Percentiles rank a stretch among this genome's conserved stretches.
Conservation (phyloP, 2,329 filamentous ascomycete genomes). For the Drechslerella coelobrocha region DNA sequence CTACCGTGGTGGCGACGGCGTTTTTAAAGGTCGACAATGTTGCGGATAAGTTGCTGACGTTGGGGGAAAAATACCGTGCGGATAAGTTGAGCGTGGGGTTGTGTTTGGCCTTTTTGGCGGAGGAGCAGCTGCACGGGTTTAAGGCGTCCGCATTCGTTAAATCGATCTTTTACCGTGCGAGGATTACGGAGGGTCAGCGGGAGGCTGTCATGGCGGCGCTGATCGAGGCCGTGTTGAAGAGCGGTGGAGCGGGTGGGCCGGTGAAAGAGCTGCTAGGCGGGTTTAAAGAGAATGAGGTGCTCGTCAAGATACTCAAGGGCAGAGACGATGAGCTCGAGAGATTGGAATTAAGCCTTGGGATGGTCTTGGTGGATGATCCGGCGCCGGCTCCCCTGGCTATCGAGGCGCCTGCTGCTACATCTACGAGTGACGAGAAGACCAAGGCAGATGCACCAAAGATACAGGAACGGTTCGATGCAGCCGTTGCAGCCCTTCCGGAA, state of each 20-base stretch:
- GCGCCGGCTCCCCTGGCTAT: constrained; percentile 63
- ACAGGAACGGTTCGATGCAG: constrained; percentile 34
- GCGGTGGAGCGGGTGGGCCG: constrained; percentile 63
- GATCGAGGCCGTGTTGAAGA: constrained; percentile 67
- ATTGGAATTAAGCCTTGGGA: constrained; percentile 76
- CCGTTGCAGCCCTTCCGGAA: constrained; percentile 50
- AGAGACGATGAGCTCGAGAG: constrained; percentile 75
- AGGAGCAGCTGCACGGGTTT: constrained; percentile 56
- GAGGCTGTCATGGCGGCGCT: constrained; percentile 71
- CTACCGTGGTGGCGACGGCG: constrained; percentile 72
- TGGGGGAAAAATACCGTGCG: constrained; percentile 71
- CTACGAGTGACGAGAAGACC: constrained; percentile 55
- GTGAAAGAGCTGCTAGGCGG: constrained; percentile 72
- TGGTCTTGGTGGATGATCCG: constrained; percentile 68
- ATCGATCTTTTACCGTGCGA: constrained; percentile 66
- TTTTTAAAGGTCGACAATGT: constrained; percentile 71
- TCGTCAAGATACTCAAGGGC: constrained; percentile 68
- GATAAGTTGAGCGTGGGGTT: constrained; percentile 76
- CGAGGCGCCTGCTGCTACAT: constrained; percentile 64
- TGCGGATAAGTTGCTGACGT: constrained; percentile 66
- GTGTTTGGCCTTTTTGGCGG: constrained; percentile 66
- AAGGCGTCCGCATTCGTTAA: constrained; percentile 62
- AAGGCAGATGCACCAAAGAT: constrained; percentile 29
- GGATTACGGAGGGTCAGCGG: constrained; percentile 70
- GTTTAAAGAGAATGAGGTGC: constrained; percentile 64